A percentile compares a stretch with the other conserved stretches of the same genome.
These are phyloP conservation scores for Salvia rosmarinus DNA, from an alignment of 257 asterid species.

Conservation along the genomic window DNA sequence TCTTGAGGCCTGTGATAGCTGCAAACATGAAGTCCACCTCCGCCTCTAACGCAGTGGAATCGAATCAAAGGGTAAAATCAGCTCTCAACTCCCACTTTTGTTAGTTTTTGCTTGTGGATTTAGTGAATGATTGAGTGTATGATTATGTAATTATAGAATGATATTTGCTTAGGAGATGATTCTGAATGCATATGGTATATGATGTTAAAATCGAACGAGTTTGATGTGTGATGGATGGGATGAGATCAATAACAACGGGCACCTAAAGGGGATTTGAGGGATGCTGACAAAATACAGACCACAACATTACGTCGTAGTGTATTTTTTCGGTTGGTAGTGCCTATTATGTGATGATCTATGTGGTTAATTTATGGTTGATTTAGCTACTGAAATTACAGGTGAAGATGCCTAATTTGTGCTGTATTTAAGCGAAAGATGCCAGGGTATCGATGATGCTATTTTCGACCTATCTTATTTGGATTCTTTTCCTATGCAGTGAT, in stretches of 20 bases:
- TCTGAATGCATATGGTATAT: conserved; percentile 3
- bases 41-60: conserved; percentile 28
- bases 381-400: conserved; percentile 29
- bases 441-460: conserved; percentile 23
- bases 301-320: conserved; percentile 18
- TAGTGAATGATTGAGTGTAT: neutral
- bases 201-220: neutral
- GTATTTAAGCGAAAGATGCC: conserved; percentile 22
- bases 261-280: conserved; percentile 25
- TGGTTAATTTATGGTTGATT: conserved; percentile 27
- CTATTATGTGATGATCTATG: conserved; percentile 3
- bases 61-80: conserved; percentile 46
- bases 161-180: neutral
- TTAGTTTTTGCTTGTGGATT: neutral
- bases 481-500: conserved; percentile 12
- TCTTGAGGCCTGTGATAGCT: conserved; percentile 14
- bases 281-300: conserved; percentile 31
- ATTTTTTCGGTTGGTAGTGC: conserved; percentile 25
- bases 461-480: conserved; percentile 12
- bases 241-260: conserved; percentile 22
- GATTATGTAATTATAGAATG: neutral
- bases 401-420: conserved; percentile 22
- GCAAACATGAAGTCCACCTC: conserved; percentile 41
- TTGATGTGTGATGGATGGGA: conserved; percentile 30
- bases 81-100: conserved; percentile 14